Conservation (phyloP, 176 grass and related monocot genomes). For the Secale cereale region DNA sequence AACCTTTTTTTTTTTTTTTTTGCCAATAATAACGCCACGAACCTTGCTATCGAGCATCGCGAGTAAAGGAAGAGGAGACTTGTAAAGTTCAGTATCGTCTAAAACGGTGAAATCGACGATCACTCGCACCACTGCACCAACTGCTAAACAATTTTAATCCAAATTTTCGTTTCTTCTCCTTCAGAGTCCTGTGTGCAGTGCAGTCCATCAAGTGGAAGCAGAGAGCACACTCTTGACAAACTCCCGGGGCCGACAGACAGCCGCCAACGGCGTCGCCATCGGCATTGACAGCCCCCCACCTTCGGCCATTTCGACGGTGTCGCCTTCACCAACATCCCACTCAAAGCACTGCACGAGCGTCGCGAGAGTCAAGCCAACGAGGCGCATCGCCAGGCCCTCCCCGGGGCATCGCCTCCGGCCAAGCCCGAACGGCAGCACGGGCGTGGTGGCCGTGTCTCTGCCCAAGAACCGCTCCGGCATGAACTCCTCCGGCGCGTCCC, state of each 20-base stretch:
- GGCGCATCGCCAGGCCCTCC: constrained; percentile 39
- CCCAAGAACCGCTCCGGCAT: background rate
- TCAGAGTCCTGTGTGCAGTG: too few species aligned
- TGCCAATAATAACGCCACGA: too few species aligned
- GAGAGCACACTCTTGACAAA: constrained; percentile 2
- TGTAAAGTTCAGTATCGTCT: too few species aligned
- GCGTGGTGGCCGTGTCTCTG: background rate
- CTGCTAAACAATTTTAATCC: too few species aligned
- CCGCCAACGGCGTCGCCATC: constrained; percentile 13
- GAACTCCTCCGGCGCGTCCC: constrained; percentile 29
- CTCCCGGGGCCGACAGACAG: background rate
- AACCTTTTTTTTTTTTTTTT: too few species aligned
- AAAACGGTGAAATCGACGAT: too few species aligned
- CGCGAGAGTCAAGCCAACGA: constrained; percentile 33
- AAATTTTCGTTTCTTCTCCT: background rate
- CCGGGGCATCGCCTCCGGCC: constrained; percentile 56
- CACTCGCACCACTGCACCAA: too few species aligned
- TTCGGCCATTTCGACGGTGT: constrained; percentile 43
- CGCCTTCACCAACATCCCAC: constrained; percentile 8
- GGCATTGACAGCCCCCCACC: constrained; percentile 12
- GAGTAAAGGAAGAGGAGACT: too few species aligned
- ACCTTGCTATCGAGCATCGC: too few species aligned
- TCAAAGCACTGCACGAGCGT: constrained; percentile 66
- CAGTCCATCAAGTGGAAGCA: background rate
- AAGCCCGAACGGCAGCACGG: constrained; percentile 58